These are phyloP conservation scores for Penicillium sp. DNA, from an alignment of 2,329 filamentous ascomycete genomes.

Conservation along the genomic window DNA sequence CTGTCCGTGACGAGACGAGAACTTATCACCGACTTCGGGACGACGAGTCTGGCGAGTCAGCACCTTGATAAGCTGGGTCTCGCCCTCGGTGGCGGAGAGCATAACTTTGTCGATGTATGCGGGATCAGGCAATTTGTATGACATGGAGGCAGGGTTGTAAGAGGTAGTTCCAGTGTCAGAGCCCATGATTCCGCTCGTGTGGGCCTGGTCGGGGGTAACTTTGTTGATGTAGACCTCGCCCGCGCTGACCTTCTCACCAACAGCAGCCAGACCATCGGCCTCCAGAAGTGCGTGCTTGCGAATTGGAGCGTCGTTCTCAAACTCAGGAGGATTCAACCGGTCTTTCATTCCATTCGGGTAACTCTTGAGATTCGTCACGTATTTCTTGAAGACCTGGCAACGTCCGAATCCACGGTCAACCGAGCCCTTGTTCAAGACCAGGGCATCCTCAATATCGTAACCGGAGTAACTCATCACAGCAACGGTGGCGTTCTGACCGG, in stretches of 20 bases:
- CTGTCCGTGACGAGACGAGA: conserved; percentile 96
- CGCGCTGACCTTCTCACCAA: conserved; percentile 73
- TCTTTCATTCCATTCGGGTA: conserved; percentile 78
- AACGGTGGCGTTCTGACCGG: conserved; percentile 94
- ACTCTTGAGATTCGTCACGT: conserved; percentile 78
- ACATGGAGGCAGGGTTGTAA: conserved; percentile 48
- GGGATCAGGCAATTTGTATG: conserved; percentile 80
- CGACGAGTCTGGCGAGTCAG: conserved; percentile 93
- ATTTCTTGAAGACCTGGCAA: conserved; percentile 97
- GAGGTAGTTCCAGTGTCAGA: conserved; percentile 56
- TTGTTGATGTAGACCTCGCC: conserved; percentile 92
- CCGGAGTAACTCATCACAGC: conserved; percentile 99
- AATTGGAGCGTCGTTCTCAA: conserved; percentile 61
- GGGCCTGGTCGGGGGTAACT: conserved; percentile 75
- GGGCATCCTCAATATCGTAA: conserved; percentile 98
- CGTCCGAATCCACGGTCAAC: conserved; percentile 93
- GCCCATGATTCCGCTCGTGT: conserved; percentile 63
- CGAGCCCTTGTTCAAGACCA: conserved; percentile 95
- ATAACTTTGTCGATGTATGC: conserved; percentile 96
- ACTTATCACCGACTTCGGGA: conserved; percentile 96
- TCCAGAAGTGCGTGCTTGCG: conserved; percentile 74
- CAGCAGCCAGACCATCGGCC: conserved; percentile 81
- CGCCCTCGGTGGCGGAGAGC: conserved; percentile 83
- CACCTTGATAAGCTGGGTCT: conserved; percentile 85
- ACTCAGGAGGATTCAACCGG: conserved; percentile 61